These are phyloP conservation scores for Nitzschia sp. DNA, from an alignment of 108 stramenopile species.

Conservation along the genomic window DNA sequence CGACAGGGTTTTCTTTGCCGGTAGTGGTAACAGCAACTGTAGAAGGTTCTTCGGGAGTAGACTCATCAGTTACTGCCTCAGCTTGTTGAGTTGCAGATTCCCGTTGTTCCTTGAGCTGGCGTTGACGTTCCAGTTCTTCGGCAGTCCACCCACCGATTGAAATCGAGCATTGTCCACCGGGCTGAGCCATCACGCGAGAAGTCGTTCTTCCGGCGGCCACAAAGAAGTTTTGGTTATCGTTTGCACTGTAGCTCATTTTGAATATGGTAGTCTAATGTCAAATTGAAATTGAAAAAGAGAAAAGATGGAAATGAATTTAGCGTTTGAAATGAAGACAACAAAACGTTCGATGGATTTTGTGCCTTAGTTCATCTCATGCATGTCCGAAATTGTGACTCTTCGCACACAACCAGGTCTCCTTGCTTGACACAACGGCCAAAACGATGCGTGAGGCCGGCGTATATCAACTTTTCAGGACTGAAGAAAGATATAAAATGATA, in stretches of 20 bases:
- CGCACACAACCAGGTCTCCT: no score
- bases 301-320: no score
- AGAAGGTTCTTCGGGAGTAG: background rate
- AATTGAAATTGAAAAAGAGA: no score
- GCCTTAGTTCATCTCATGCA: no score
- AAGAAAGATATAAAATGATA: no score
- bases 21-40: background rate
- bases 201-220: slow-evolving; percentile 56
- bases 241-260: slow-evolving; percentile 37
- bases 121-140: slow-evolving; percentile 34
- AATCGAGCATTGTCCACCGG: slow-evolving; percentile 60
- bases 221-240: slow-evolving; percentile 75
- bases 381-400: no score
- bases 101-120: slow-evolving; percentile 28
- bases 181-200: slow-evolving; percentile 53
- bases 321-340: no score
- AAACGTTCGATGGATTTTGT: no score
- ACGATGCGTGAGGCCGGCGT: no score
- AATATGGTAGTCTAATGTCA: no score
- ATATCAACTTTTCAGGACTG: no score
- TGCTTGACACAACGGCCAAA: no score
- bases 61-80: background rate
- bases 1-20: background rate
- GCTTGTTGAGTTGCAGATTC: background rate
- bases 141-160: slow-evolving; percentile 41